Evolutionary conservation across 331 rosid genomes (phyloP).

Genomic region (Saraca asoca): DNA sequence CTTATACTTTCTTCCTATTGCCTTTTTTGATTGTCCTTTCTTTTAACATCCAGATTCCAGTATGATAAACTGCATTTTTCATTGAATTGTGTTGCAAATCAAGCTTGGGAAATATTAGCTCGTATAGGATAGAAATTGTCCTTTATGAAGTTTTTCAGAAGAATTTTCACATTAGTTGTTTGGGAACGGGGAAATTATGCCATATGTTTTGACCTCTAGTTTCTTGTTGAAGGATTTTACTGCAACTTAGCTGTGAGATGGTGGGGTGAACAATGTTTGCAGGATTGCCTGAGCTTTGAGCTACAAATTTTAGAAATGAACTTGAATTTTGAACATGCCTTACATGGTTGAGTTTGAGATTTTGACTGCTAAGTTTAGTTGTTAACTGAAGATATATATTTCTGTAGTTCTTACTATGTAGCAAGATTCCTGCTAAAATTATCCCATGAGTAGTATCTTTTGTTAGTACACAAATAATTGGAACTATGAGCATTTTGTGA

Average conservation of each 20-base stretch:
- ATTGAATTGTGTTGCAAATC: background rate
- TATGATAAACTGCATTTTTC: slow-evolving; percentile 14
- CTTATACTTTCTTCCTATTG: background rate
- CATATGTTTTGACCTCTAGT: slow-evolving; percentile 20
- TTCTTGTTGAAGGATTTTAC: slow-evolving; percentile 9
- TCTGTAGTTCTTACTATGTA: slow-evolving; percentile 1
- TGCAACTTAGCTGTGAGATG: background rate
- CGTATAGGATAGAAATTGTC: background rate
- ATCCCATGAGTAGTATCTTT: background rate
- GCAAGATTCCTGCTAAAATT: background rate
- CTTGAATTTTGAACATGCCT: background rate
- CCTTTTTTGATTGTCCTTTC: background rate
- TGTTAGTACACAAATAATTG: slow-evolving; percentile 5
- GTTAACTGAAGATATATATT: too few species aligned
- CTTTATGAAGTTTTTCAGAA: background rate
- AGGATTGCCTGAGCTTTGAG: slow-evolving; percentile 5
- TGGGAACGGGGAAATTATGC: background rate
- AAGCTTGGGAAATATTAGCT: background rate
- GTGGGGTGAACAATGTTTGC: slow-evolving; percentile 7
- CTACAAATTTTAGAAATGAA: too few species aligned
- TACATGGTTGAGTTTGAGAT: slow-evolving; percentile 23
- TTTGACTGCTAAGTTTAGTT: slow-evolving; percentile 8
- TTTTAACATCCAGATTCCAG: slow-evolving; percentile 2
- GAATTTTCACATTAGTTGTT: background rate
- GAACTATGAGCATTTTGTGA: background rate